Percentiles rank a stretch among this genome's conserved stretches.
Conservation (phyloP, 768 basidiomycete genomes). For the Hygrophorus pudorinus region DNA sequence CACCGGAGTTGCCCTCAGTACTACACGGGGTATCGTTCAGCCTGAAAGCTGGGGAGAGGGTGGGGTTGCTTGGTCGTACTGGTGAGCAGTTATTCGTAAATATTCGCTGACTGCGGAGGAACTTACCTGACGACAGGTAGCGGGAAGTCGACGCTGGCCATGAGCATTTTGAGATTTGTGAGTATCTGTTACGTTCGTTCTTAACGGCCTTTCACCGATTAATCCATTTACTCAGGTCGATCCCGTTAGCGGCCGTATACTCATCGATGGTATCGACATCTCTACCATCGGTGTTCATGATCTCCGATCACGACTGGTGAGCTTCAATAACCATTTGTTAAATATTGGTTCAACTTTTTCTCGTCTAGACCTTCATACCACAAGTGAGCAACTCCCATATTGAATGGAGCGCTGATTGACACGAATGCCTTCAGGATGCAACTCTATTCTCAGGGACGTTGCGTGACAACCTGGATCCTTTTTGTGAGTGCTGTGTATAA, state of each 20-base stretch:
- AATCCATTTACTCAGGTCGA: conserved; percentile 42
- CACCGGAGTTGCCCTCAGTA: conserved; percentile 75
- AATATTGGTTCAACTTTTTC: background rate
- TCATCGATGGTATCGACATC: conserved; percentile 86
- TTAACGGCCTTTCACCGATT: conserved; percentile 1
- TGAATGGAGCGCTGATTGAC: background rate
- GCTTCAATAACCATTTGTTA: conserved; percentile 13
- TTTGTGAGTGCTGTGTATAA: conserved; percentile 28
- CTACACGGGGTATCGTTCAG: conserved; percentile 68
- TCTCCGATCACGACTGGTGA: conserved; percentile 61
- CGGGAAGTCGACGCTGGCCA: conserved; percentile 77
- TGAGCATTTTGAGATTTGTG: conserved; percentile 78
- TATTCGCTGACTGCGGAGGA: background rate
- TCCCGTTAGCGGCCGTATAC: conserved; percentile 61
- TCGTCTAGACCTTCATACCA: conserved; percentile 65
- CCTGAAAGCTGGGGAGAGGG: conserved; percentile 59
- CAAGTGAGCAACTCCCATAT: conserved; percentile 26
- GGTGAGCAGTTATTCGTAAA: conserved; percentile 22
- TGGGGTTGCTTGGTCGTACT: conserved; percentile 76
- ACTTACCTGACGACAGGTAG: conserved; percentile 33
- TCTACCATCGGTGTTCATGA: conserved; percentile 79
- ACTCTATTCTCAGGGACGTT: conserved; percentile 75
- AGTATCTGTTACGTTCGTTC: conserved; percentile 14
- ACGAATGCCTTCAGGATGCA: conserved; percentile 34
- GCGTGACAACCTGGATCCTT: conserved; percentile 68